phyloP scores from a whole-genome alignment of 495 filamentous ascomycete genomes.

The Pseudomonodictys pantanalensis region DNA sequence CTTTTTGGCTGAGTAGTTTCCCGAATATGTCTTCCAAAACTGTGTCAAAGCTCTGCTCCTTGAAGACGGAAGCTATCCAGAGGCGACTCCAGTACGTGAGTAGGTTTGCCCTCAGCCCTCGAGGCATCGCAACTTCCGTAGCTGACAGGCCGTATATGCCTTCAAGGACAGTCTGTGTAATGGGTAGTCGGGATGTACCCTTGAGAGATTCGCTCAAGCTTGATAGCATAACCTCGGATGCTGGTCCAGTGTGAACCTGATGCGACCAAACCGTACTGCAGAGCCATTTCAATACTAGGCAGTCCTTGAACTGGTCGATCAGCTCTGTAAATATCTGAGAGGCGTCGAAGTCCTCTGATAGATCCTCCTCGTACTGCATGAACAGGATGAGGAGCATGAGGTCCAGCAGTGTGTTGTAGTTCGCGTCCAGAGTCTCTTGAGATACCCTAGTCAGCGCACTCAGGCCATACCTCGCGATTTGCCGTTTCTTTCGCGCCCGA shows the following conservation, averaged over 20 bases:
- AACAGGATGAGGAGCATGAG: constrained; percentile 81
- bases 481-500: constrained; percentile 43
- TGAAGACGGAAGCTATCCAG: constrained; percentile 31
- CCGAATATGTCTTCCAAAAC: constrained; percentile 50
- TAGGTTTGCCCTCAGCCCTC: constrained; percentile 11
- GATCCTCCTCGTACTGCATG: constrained; percentile 71
- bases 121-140: constrained; percentile 13
- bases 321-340: constrained; percentile 65
- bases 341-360: constrained; percentile 64
- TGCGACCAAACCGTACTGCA: constrained; percentile 38
- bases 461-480: constrained; percentile 57
- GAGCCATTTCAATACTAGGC: constrained; percentile 80
- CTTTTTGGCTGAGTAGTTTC: constrained; percentile 49
- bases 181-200: constrained; percentile 3
- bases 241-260: constrained; percentile 4
- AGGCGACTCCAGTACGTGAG: constrained; percentile 40
- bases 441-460: constrained; percentile 69
- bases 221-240: constrained; percentile 13
- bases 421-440: constrained; percentile 70
- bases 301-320: constrained; percentile 63
- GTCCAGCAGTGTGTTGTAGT: constrained; percentile 68
- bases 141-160: constrained; percentile 23
- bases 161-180: constrained; percentile 30
- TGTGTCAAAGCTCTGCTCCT: constrained; percentile 39
- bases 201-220: constrained; percentile 1